Conservation (phyloP, 805 yeast genomes). For the Kazachstania africana region DNA sequence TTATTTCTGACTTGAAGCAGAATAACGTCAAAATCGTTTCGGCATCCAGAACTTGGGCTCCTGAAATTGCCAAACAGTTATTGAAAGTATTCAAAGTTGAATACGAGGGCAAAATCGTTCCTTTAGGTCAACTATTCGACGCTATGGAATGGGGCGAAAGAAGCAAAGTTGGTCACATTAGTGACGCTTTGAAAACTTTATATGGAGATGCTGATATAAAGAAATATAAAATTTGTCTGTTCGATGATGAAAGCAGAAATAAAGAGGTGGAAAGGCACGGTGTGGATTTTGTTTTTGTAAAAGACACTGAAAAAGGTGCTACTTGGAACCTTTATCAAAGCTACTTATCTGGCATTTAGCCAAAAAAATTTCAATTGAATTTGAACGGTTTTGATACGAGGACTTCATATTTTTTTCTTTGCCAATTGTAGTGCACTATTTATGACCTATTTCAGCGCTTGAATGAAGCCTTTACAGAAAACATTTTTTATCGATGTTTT, state of each 20-base stretch:
- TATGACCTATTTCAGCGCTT: no score
- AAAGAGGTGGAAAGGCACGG: constrained; percentile 62
- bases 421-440: no score
- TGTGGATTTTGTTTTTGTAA: constrained; percentile 55
- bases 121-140: constrained; percentile 33
- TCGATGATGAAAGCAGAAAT: constrained; percentile 74
- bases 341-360: constrained; percentile 21
- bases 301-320: constrained; percentile 44
- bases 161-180: constrained; percentile 41
- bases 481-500: no score
- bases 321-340: constrained; percentile 41
- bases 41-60: constrained; percentile 74
- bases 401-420: no score
- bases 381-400: no score
- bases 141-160: constrained; percentile 61
- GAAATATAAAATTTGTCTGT: constrained; percentile 34
- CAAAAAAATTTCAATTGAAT: no score
- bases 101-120: constrained; percentile 24
- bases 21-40: constrained; percentile 43
- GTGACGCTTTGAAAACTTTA: constrained; percentile 44
- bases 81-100: constrained; percentile 41
- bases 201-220: constrained; percentile 40
- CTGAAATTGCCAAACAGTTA: constrained; percentile 60
- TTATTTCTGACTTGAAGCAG: constrained; percentile 40
- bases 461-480: no score